Conservation (phyloP, 2,329 filamentous ascomycete genomes). For the Fusarium brachygibbosum region DNA sequence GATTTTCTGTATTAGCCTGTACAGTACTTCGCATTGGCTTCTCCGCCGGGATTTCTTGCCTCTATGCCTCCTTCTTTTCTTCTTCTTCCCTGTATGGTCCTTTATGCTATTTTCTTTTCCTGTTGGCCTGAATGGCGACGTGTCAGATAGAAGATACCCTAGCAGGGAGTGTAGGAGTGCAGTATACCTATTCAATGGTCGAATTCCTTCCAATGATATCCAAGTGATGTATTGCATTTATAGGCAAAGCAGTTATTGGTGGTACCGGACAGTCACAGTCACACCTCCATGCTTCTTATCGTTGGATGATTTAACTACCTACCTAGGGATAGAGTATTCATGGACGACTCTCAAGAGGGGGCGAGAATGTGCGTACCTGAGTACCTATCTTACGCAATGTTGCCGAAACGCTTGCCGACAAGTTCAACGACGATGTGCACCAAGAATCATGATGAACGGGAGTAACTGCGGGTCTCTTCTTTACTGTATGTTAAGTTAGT, state of each 20-base stretch:
- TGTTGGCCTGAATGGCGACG: constrained; percentile 16
- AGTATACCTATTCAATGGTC: constrained; percentile 22
- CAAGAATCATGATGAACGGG: not conserved
- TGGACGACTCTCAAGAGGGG: constrained; percentile 8
- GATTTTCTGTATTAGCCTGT: not conserved
- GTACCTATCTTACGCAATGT: constrained; percentile 23
- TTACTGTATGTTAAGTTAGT: too few species aligned
- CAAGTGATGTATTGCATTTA: constrained; percentile 19
- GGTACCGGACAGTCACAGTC: constrained; percentile 22
- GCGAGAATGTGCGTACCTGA: constrained; percentile 7
- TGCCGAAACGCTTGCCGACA: constrained; percentile 12
- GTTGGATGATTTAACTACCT: constrained; percentile 9
- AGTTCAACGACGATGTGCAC: constrained; percentile 2
- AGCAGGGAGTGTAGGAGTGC: constrained; percentile 23
- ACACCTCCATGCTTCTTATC: constrained; percentile 26
- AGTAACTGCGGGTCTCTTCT: constrained; percentile 1
- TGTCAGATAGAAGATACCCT: constrained; percentile 36
- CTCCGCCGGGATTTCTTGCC: not conserved
- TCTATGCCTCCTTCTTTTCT: not conserved
- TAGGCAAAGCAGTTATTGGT: constrained; percentile 35
- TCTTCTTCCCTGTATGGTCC: constrained; percentile 1
- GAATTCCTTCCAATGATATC: constrained; percentile 29
- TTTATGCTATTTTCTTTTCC: constrained; percentile 15
- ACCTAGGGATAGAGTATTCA: not conserved
- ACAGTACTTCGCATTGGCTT: not conserved